phyloP scores from a whole-genome alignment of 1,284 basidiomycete species.

The Malassezia arunalokei region DNA sequence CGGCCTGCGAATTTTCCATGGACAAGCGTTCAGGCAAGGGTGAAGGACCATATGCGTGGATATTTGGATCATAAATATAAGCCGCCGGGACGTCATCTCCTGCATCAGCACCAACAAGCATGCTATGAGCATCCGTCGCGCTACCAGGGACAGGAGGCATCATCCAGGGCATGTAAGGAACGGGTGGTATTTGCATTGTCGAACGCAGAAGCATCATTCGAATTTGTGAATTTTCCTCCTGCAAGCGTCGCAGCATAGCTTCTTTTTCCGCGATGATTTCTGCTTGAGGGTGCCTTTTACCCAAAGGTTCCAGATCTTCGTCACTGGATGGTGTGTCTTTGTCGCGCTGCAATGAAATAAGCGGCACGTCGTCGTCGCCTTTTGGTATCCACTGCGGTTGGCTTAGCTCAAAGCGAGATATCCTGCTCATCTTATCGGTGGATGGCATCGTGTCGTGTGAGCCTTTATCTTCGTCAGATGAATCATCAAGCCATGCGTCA shows the following conservation, averaged over 20 bases:
- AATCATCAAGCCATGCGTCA: constrained; percentile 9
- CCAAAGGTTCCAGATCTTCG: constrained; percentile 28
- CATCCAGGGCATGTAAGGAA: constrained; percentile 5
- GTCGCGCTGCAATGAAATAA: background rate
- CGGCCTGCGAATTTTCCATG: background rate
- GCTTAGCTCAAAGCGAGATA: background rate
- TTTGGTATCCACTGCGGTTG: constrained; percentile 11
- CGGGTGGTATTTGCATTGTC: background rate
- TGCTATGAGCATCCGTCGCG: background rate
- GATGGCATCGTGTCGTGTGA: background rate
- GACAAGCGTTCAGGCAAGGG: background rate
- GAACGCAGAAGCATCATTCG: constrained; percentile 7
- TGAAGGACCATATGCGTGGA: background rate
- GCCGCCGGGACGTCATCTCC: background rate
- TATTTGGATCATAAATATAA: background rate
- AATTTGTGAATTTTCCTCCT: constrained; percentile 26
- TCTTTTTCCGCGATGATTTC: constrained; percentile 44
- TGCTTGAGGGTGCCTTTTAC: constrained; percentile 34
- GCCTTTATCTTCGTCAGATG: background rate
- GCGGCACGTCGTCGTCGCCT: constrained; percentile 22
- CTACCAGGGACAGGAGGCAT: background rate
- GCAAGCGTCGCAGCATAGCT: constrained; percentile 32
- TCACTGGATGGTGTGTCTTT: background rate
- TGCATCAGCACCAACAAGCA: background rate
- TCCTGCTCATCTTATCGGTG: background rate